Evolutionary conservation across 2,329 filamentous ascomycete genomes (phyloP), one percentile per base, ranked within the genome.

Genomic region (Periconia macrospinosa): DNA sequence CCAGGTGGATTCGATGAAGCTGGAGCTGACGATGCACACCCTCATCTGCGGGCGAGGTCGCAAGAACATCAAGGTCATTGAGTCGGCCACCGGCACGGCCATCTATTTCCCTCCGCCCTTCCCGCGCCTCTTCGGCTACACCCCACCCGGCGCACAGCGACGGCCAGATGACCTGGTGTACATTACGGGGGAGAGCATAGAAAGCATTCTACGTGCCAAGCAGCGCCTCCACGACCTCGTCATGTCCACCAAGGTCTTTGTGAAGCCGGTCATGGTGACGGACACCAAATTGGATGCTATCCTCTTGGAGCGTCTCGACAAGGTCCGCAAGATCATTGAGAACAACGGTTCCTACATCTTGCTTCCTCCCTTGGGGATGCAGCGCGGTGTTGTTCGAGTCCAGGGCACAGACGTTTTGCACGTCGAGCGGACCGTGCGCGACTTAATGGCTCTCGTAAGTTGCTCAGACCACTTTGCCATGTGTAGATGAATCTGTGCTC

Each of bases 41-140:
- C 82, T 97, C 51, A 87, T 97, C 47, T 97, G 92, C 72, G 94
- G 94, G 46, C 90, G 94, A 46, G 93, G 92, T 63, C 86, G 94
- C 63, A 96, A 96, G 80, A 97, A 97, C 73, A 96, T 99, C 79
- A 97, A 97, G 79, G 80, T 94, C 66, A 97, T 99, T 68, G 94
- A 99, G 76, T 96, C 94, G 14, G 86, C 89, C 27, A 97, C 94
- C 14, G 91, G 92, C 66, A 97, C 94, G 9, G 93, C 94, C 59
- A 97, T 99, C 66, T 99, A 99, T 78, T 97, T 99, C 70, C 94
- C 94, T 27, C 92, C 92, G 8, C 89, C 93, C 1, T 97, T 97
- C 71, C 92, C 93, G 14, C 87, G 89, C 54, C 87, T 97, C 60
- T 97, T 94, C 70, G 89, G 91, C 55, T 99, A 96, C 73, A 90